Evolutionary conservation across 257 asterid species (phyloP), one percentile per base, ranked within the genome.

Genomic region (Nicotiana noctiflora): DNA sequence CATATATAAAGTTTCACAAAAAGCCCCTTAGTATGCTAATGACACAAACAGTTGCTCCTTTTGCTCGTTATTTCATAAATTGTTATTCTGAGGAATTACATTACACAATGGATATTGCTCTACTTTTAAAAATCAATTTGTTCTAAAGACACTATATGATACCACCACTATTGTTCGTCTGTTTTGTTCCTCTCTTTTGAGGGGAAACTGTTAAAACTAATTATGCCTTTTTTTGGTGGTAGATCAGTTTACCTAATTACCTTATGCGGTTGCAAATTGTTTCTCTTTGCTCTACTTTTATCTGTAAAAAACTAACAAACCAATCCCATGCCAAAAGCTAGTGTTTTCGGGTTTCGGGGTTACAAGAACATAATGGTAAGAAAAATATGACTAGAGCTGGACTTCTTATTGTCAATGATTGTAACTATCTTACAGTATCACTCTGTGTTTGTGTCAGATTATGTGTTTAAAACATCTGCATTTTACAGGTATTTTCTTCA

Each of bases 401-500:
- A 72, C 59, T 40, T 61, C 59, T 21, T 70, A 44, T 70, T 25
- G 59, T 44, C 77, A 21, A 70, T 70, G 77, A 70, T 70, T 44
- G 77, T 44, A 70, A 44, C 59, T 44, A 44, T 70, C 59, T 70
- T 46, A 74, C 51, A 23, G 25, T 25, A 46, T 74, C 9, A 13
- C 61, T 49, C 5, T 74, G 61, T 74, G 49, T 72, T 46, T 49
- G 23, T 74, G 44, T 74, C 61, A 49, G 40, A 49, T 23, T 74
- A 7, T 49, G 40, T 72, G 61, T 49, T 3, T 49, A 53, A 62
- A 83, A 75, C 74, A 76, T 84, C 70, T 55, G 19, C 59, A 32
- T 57, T 84, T 80, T 88, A 70, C 92, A 94, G 98, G 79, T 87
- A 77, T 93, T 93, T 82, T 93, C 98, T 65, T 79, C 75, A 25